Evolutionary conservation across 768 basidiomycete genomes (phyloP).

Genomic region (Coprinellus micaceus): DNA sequence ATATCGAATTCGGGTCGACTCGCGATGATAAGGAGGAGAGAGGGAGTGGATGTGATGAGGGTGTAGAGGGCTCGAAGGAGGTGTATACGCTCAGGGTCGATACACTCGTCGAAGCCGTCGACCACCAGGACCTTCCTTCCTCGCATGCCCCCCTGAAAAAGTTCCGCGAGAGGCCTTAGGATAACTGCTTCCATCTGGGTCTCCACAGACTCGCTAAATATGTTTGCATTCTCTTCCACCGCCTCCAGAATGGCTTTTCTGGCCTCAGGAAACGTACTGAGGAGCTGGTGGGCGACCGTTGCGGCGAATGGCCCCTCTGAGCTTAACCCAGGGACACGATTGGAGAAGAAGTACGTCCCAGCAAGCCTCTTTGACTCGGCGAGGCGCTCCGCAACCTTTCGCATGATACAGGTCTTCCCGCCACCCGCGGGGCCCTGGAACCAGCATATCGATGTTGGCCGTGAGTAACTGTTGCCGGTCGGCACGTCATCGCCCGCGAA

Average conservation of each 20-base stretch:
- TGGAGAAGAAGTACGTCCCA: constrained; percentile 10
- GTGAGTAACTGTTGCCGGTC: too few species aligned
- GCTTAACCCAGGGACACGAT: not conserved
- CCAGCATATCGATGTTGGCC: not conserved
- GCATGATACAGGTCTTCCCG: constrained; percentile 11
- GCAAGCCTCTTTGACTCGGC: not conserved
- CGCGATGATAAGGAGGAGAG: not conserved
- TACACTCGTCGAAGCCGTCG: constrained; percentile 3
- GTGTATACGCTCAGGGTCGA: not conserved
- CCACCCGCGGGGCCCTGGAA: constrained; percentile 8
- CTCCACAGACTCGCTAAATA: constrained; percentile 2
- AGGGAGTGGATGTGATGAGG: not conserved
- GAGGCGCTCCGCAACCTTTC: not conserved
- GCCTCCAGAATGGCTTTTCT: not conserved
- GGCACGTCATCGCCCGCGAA: not conserved
- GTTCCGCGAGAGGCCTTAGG: not conserved
- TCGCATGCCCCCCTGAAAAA: not conserved
- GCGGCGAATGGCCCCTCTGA: constrained; percentile 3
- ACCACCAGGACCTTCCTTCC: not conserved
- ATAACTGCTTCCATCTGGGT: constrained; percentile 4
- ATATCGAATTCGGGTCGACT: not conserved
- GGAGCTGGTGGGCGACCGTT: constrained; percentile 5
- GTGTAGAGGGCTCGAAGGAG: not conserved
- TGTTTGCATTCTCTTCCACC: not conserved
- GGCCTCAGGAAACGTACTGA: not conserved